Base-by-base conservation (phyloP, 164 flowering plant genomes). In the Santalum album region DNA sequence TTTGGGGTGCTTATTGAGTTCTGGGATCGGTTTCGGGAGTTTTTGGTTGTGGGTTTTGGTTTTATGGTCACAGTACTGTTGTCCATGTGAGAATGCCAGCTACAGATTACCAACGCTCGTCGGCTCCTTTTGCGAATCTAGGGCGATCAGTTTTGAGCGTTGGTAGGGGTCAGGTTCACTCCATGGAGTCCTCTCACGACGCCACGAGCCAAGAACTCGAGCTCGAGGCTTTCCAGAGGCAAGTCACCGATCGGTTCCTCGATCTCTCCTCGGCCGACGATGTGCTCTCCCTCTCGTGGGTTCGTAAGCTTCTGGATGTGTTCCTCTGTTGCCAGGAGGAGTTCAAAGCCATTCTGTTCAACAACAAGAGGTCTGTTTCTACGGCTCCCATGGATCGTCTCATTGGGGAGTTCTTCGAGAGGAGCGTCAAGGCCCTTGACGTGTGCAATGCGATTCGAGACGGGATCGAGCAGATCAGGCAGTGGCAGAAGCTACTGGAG, bases 381-480 rank as follows among this genome's bases (percentile, higher is more conserved):
- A 74, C 26, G 26, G 49, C 81, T 0, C 90, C 96, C 0, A 54
- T 84, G 67, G 96, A 91, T 56, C 72, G 86, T 1, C 7, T 72
- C 20, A 56, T 83, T 7, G 43, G 51, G 0, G 97, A 90, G 0
- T 90, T 59, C 53, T 83, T 75, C 17, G 97, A 90, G 34, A 58
- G 94, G 55, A 75, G 78, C 54, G 86, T 87, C 6, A 90, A 87
- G 68, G 91, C 87, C 12, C 71, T 90, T 10, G 97, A 90, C 62
- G 80, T 90, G 20, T 90, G 98, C 56, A 90, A 90, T 57, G 96
- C 96, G 1, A 65, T 86, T 46, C 70, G 98, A 0, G 95, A 87
- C 25, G 97, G 96, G 25, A 74, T 90, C 38, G 95, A 85, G 61
- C 81, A 77, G 78, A 68, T 90, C 57, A 67, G 87, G 40, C 86